Conservation (phyloP, 108 stramenopile species). For the Nannochloropsis oceanica region DNA sequence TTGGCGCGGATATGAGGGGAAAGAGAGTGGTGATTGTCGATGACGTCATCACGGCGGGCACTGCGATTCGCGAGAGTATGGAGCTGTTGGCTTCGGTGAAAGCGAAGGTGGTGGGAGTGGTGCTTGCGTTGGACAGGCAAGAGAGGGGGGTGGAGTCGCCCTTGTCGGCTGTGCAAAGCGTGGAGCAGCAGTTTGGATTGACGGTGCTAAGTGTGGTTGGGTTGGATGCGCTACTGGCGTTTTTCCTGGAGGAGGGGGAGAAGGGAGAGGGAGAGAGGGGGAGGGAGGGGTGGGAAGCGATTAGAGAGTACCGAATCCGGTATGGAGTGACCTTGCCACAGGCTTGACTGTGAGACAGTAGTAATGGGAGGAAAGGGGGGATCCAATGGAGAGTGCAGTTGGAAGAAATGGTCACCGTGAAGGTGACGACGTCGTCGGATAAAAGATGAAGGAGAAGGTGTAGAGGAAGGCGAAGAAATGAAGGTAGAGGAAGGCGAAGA, state of each 20-base stretch:
- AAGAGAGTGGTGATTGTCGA: slow-evolving; percentile 88
- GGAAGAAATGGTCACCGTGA: too few species aligned
- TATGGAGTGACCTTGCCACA: slow-evolving; percentile 10
- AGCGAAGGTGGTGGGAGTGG: slow-evolving; percentile 70
- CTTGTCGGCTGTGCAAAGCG: neutral
- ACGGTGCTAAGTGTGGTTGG: slow-evolving; percentile 18
- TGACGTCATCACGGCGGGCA: slow-evolving; percentile 97
- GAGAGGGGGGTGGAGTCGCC: slow-evolving; percentile 42
- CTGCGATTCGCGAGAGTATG: slow-evolving; percentile 85
- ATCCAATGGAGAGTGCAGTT: too few species aligned
- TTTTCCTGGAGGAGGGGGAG: neutral
- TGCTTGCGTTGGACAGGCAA: slow-evolving; percentile 86
- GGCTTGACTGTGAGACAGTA: neutral
- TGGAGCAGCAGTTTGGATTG: slow-evolving; percentile 4
- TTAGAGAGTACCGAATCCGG: slow-evolving; percentile 8
- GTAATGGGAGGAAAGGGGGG: too few species aligned
- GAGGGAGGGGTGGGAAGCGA: neutral
- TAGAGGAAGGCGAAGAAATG: too few species aligned
- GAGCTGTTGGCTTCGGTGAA: slow-evolving; percentile 54
- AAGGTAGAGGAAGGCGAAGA: too few species aligned
- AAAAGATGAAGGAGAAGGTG: too few species aligned
- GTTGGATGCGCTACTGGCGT: slow-evolving; percentile 1
- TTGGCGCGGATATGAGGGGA: slow-evolving; percentile 69
- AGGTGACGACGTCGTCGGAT: too few species aligned
- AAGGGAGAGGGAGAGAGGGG: neutral